Base-by-base conservation (phyloP, 345 rosid species). In the Kandelia obovata region DNA sequence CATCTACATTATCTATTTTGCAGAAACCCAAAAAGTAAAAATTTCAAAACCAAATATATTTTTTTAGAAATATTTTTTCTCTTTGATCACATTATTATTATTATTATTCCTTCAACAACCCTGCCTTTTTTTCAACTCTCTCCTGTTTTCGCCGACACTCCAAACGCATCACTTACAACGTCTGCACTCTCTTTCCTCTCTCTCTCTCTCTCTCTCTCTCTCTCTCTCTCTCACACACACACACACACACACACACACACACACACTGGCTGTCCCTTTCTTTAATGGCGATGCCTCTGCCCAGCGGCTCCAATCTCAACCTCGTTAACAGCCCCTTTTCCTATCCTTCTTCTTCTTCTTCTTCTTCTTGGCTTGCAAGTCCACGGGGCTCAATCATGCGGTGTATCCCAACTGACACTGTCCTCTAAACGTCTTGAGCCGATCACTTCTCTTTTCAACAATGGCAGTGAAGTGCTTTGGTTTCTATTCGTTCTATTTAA, bases 211-310 rank as follows among this genome's bases (percentile, higher is more conserved):
- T 17, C 70, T 34, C 13, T 3, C 1, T 43, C 49, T 39, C 13
- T 2, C 11, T 16, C 28, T 0, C 17, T 8, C 39, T 17, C 70
- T 34, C n/a, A n/a, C n/a, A n/a, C n/a, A n/a, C n/a, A n/a, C n/a
- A n/a, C 25, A 7, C 25, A n/a, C 57, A n/a, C 10, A 53, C 46
- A 23, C 13, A 4, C 60, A 1, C 25, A 1, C 52, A 1, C 17
- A 7, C 53, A 25, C 65, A 32, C 77, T 62, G 83, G 75, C 79
- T 83, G 82, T 75, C 71, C 71, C 68, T 66, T 66, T 79, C 85
- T 82, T 83, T 83, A 83, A 83, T 80, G 88, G 80, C 79, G 56
- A 39, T 75, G 81, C 55, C 30, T 77, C 75, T 72, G 28, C 53
- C 79, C 56, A 71, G 81, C 67, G 68, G 21, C 59, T 71, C 64